Base-by-base conservation (phyloP, 2,329 filamentous ascomycete species). In the Lachnellula hyalina region DNA sequence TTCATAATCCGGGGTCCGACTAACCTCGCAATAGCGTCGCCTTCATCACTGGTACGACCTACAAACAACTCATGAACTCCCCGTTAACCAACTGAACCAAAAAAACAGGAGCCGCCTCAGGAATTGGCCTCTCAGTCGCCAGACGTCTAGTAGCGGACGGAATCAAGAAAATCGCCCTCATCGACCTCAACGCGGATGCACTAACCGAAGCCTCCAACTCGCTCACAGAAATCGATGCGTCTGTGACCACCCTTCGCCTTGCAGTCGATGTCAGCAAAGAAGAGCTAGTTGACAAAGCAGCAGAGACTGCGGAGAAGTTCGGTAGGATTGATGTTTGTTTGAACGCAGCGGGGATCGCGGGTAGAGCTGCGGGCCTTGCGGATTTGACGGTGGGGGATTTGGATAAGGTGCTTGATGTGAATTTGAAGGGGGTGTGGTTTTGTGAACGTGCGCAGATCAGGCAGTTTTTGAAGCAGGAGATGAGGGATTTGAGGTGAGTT, bases 321-420 rank as follows among this genome's bases (percentile, higher is more conserved):
- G 80, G 80, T 4, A 74, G 74, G 50, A 72, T 83, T 8, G 77
- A 82, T 61, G 76, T 79, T 4, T 78, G 78, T 21, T 78, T 77
- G 7, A 82, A 84, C 51, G 72, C 80, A 3, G 81, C 81, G 0
- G 64, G 64, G 1, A 56, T 66, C 17, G 8, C 11, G 0, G 56
- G 55, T 4, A 9, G 15, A 2, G 21, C 5, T 9, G 64, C 63
- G 1, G 61, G 65, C 3, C 56, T 51, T 9, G 64, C 62, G 19
- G 66, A 65, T 23, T 51, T 60, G 38, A 49, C 58, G 0, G 51
- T 63, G 0, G 40, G 47, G 15, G 56, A 61, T 2, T 42, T 65
- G 49, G 59, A 68, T 46, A 64, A 66, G 19, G 63, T 74, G 2
- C 51, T 72, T 23, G 64, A 57, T 2, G 62, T 74, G 9, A 74